A percentile compares a stretch with the other conserved stretches of the same genome.
These are phyloP conservation scores for Strobilomyces dryophilus DNA, from an alignment of 768 basidiomycete genomes.

Conservation along the genomic window DNA sequence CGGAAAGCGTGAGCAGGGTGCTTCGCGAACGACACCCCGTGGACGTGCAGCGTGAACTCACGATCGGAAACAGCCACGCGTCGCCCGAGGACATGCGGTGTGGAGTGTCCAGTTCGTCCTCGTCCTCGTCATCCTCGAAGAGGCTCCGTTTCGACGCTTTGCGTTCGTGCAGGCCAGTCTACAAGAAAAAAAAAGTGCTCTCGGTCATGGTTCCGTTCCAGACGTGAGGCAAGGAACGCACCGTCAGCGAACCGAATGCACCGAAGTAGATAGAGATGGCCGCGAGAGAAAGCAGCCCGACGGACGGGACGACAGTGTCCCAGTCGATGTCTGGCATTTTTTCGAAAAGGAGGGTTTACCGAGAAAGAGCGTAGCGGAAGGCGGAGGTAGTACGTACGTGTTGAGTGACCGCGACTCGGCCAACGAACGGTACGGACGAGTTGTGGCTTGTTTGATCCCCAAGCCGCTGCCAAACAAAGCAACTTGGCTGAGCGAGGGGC, in stretches of 20 bases:
- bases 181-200: neutral
- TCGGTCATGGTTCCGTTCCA: neutral
- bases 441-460: slow-evolving; percentile 15
- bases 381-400: neutral
- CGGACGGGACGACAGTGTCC: slow-evolving; percentile 64
- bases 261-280: slow-evolving; percentile 66
- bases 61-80: slow-evolving; percentile 74
- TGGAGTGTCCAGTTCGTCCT: slow-evolving; percentile 46
- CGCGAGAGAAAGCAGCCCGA: slow-evolving; percentile 63
- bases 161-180: slow-evolving; percentile 9
- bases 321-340: slow-evolving; percentile 36
- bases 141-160: slow-evolving; percentile 4
- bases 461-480: slow-evolving; percentile 3
- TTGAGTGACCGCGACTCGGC: neutral
- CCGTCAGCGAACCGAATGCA: slow-evolving; percentile 63
- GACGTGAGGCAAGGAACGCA: slow-evolving; percentile 31
- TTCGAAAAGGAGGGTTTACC: neutral
- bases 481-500: neutral
- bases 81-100: slow-evolving; percentile 63
- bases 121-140: slow-evolving; percentile 37
- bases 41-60: slow-evolving; percentile 33
- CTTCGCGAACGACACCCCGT: neutral
- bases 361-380: neutral
- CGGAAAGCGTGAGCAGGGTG: neutral
- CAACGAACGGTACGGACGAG: slow-evolving; percentile 15